Base-by-base conservation (phyloP, 768 basidiomycete species). In the Nidularia sp. region DNA sequence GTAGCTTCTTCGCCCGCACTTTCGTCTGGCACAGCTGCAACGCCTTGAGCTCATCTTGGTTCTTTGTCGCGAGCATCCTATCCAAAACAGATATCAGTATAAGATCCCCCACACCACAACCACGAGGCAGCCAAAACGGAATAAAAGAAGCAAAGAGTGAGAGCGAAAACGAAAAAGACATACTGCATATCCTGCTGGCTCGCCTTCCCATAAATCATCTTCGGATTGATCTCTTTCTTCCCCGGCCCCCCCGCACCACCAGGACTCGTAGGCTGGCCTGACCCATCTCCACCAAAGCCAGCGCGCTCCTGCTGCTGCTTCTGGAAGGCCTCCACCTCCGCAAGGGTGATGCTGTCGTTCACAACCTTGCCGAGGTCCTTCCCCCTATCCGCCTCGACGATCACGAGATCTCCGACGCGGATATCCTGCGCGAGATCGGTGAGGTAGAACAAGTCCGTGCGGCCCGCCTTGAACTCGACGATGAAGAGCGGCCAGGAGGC, bases 391-490 rank as follows among this genome's bases (percentile, higher is more conserved):
- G 93, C 96, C 68, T 98, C 96, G 13, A 98, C 96, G 56, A 98
- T 93, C 55, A 98, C 96, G 35, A 93, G 73, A 63, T 98, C 96
- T 2, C 93, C 96, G 18, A 88, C 84, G 5, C 84, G 80, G 55
- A 98, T 84, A 50, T 77, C 74, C 51, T 66, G 59, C 61, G 60
- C 76, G 62, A 54, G 78, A 62, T 95, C 90, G 0, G 85, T 88
- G 55, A 86, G 78, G 67, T 97, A 98, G 71, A 94, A 98, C 29
- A 99, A 72, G 67, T 98, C 96, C 56, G 93, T 93, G 39, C 96
- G 84, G 0, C 93, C 93, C 0, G 95, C 95, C 70, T 98, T 99
- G 79, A 99, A 99, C 67, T 97, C 90, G 60, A 98, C 89, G 60
- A 98, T 95, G 77, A 83, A 98, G 6, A 99, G 79, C n/a, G 90